These are phyloP conservation scores for Brassica juncea DNA, from an alignment of 345 rosid species.

Conservation along the genomic window DNA sequence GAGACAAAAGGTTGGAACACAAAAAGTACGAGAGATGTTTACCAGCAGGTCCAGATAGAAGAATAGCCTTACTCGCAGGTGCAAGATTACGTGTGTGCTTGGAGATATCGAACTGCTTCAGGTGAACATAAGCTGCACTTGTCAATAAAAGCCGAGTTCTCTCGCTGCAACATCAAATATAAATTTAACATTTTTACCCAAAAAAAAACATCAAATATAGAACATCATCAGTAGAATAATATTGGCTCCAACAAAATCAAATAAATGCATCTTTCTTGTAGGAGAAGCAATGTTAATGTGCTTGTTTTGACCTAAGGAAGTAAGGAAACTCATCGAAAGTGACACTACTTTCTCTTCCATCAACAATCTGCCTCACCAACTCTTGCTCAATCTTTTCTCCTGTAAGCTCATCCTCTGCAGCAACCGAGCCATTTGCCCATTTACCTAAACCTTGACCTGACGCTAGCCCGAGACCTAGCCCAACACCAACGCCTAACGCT, in stretches of 20 bases:
- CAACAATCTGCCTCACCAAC: conserved; percentile 67
- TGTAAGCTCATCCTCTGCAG: conserved; percentile 41
- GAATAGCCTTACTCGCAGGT: conserved; percentile 85
- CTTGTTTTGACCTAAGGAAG: conserved; percentile 60
- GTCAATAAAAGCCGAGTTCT: conserved; percentile 70
- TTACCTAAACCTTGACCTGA: conserved; percentile 68
- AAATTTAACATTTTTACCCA: background rate
- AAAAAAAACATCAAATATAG: too few species aligned
- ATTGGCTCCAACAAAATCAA: background rate
- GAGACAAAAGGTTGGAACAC: background rate
- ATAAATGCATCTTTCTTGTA: background rate
- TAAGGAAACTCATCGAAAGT: conserved; percentile 91
- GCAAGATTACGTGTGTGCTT: conserved; percentile 92
- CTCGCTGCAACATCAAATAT: conserved; percentile 54
- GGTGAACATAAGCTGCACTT: conserved; percentile 85
- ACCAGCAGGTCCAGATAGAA: conserved; percentile 95
- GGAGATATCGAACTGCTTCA: conserved; percentile 78
- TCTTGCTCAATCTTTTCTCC: conserved; percentile 84
- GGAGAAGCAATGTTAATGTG: background rate
- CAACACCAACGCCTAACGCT: conserved; percentile 88
- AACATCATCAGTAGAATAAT: background rate
- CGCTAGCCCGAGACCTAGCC: conserved; percentile 86
- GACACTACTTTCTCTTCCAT: conserved; percentile 67
- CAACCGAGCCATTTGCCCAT: conserved; percentile 52
- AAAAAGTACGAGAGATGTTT: conserved; percentile 26